Evolutionary conservation across 371 early-diverging fungal genomes (phyloP), one percentile per base, ranked within the genome.

Genomic region (Syncephalis plumigaleata): DNA sequence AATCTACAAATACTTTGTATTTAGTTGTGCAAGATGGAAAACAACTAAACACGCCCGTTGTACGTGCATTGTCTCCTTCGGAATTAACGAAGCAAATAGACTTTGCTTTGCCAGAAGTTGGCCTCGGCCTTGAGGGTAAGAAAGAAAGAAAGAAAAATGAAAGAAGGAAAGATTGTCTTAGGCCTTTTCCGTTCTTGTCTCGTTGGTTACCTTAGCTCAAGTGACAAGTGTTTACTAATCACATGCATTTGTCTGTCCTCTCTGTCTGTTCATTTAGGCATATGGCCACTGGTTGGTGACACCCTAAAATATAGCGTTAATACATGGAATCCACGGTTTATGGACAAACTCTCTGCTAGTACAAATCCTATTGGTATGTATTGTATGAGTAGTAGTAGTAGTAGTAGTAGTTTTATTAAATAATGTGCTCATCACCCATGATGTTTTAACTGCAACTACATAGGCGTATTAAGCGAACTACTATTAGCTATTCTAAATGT

Each of bases 291-390:
- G 40, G 18, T 40, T 4, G 21, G 8, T 21, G 18, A 40, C n/a
- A 18, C 40, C n/a, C n/a, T 40, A 16, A 21, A 18, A 8, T 40
- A 68, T 53, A 77, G 72, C 52, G 73, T 77, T 44, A 70, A 75
- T 54, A 58, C 71, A n/a, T 81, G 80, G 76, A 77, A 80, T 59
- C 78, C 81, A 9, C 57, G 77, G 18, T 90, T 88, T 51, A 65
- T 88, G 67, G 87, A 87, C 60, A 90, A 88, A 52, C 63, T 90
- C 7, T 90, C 87, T 52, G 75, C 91, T 9, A 77, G 82, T 2
- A 73, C 82, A 0, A 79, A 79, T 39, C 81, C 87, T 8, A 76
- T 85, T 53, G 65, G 61, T 49, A 48, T 7, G 16, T 16, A 5
- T 16, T 5, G 7, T 24, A 39, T n/a, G n/a, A n/a, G n/a, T n/a